A percentile compares a stretch with the other conserved stretches of the same genome.
phyloP scores from a whole-genome alignment of 169 alveolate genomes.

The Blepharisma undulans region DNA sequence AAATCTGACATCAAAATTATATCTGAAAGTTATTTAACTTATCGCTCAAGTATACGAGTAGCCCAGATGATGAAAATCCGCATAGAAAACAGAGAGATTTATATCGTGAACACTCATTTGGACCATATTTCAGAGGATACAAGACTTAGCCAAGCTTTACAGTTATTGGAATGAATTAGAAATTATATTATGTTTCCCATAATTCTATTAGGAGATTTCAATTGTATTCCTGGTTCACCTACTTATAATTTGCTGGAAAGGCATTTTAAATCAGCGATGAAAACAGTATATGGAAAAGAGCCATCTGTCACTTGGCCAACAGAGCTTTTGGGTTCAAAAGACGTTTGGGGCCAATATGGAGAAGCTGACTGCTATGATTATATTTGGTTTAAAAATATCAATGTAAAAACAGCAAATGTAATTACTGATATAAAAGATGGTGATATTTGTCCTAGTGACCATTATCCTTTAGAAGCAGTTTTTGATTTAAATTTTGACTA shows the following conservation, averaged over 20 bases:
- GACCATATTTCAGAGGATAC: background rate
- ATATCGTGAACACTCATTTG: constrained; percentile 4
- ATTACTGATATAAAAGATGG: background rate
- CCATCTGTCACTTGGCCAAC: constrained; percentile 21
- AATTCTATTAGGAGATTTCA: constrained; percentile 11
- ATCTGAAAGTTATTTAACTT: background rate
- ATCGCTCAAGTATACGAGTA: background rate
- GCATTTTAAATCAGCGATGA: constrained; percentile 21
- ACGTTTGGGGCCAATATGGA: background rate
- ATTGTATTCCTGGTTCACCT: constrained; percentile 13
- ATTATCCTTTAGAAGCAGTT: background rate
- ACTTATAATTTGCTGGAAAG: background rate
- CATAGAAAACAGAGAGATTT: background rate
- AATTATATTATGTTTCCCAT: background rate
- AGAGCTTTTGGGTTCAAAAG: background rate
- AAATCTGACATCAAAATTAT: background rate
- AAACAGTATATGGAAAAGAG: constrained; percentile 6
- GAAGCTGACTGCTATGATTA: background rate
- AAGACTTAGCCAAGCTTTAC: background rate
- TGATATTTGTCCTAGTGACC: constrained; percentile 8
- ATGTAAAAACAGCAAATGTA: background rate
- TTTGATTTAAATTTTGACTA: background rate
- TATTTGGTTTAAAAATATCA: constrained; percentile 18
- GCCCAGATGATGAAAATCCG: background rate
- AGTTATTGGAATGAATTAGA: background rate